A percentile compares a stretch with the other conserved stretches of the same genome.
Evolutionary conservation across 1,284 basidiomycete species (phyloP).

Genomic region (Meira miltonrushii): DNA sequence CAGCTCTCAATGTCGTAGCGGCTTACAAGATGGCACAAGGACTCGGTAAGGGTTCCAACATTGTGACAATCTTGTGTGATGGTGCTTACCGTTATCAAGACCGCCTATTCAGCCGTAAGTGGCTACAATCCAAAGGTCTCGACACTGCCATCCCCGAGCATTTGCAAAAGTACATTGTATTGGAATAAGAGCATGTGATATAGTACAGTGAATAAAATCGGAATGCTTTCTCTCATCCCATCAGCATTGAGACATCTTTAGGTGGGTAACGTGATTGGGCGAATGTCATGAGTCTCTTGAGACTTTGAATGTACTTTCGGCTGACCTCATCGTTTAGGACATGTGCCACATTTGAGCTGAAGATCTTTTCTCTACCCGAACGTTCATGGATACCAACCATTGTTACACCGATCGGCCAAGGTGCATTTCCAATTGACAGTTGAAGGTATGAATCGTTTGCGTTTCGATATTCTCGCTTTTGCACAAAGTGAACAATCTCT

Average conservation of each 20-base stretch:
- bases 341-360: constrained; percentile 91
- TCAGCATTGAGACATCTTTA: constrained; percentile 35
- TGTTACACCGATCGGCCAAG: constrained; percentile 99
- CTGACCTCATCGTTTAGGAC: constrained; percentile 96
- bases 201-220: not conserved
- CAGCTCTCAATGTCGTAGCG: constrained; percentile 90
- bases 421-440: constrained; percentile 93
- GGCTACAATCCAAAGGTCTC: constrained; percentile 80
- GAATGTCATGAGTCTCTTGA: constrained; percentile 67
- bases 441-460: constrained; percentile 97
- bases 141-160: constrained; percentile 73
- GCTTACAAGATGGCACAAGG: constrained; percentile 80
- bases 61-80: constrained; percentile 88
- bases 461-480: constrained; percentile 83
- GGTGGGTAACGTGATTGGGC: constrained; percentile 42
- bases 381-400: constrained; percentile 99
- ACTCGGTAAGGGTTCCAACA: constrained; percentile 71
- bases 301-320: constrained; percentile 94
- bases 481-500: constrained; percentile 94
- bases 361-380: constrained; percentile 93
- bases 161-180: constrained; percentile 82
- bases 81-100: constrained; percentile 96
- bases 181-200: constrained; percentile 54
- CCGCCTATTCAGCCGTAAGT: constrained; percentile 87
- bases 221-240: constrained; percentile 22